Base-by-base conservation (phyloP, 2,329 filamentous ascomycete genomes). In the Neoscytalidium dimidiatum region DNA sequence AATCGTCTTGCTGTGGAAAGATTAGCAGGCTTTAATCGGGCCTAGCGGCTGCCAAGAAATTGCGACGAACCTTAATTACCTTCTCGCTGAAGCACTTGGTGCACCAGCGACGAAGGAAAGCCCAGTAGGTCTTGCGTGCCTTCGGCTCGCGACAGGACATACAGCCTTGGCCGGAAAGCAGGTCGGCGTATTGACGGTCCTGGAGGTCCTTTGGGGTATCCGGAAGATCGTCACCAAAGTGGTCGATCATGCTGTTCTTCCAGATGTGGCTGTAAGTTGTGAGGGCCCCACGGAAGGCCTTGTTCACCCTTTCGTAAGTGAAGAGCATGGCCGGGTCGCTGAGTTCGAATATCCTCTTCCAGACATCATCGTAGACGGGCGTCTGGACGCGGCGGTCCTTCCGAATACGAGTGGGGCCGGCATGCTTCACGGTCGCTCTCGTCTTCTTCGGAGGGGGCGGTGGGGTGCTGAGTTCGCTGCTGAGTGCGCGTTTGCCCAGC, bases 121-220 rank as follows among this genome's bases (percentile, higher is more conserved):
- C 76, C 78, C 78, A 80, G 65, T 79, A 80, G 4, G 77, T 77
- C 68, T 79, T 80, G 67, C 78, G 72, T 6, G 77, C 76, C 35
- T 71, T 72, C 4, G 68, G 69, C 13, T 76, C 70, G 14, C 69
- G 68, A 67, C 78, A 79, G 31, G 71, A 73, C 72, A 77, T 77
- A 68, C 78, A 80, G 28, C 77, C 77, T 56, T 74, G 72, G 7
- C 77, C 77, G 43, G 77, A 73, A 7, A 78, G 70, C 17, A 80
- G 68, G 63, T 79, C 71, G 14, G 76, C 74, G 67, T 79, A 80
- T 58, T 80, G 74, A 26, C 72, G 75, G 58, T 80, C 78, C 7
- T 71, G 74, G n/a, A 79, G 67, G 19, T 74, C 76, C 31, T 71
- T 69, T 14, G 75, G 72, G 19, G 74, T 75, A 46, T 74, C 72